Evolutionary conservation across 2,329 filamentous ascomycete species (phyloP), one percentile per base, ranked within the genome.

Genomic region (Onygena corvina): DNA sequence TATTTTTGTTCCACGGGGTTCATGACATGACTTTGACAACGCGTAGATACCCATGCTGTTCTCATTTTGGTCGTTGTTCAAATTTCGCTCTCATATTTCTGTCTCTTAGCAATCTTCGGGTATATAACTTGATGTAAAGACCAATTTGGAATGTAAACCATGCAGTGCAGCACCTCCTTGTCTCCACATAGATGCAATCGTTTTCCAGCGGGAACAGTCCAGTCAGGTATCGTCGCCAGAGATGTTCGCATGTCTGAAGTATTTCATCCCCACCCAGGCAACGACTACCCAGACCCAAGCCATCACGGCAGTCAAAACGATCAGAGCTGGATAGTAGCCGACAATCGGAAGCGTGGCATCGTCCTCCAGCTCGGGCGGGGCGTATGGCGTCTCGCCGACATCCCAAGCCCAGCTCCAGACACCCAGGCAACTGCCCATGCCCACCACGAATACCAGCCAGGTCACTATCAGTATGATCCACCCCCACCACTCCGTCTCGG

Each of bases 351-450:
- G 68, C 2, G 90, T 96, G 4, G 85, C 83, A 67, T 98, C 92
- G 66, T 96, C 88, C 65, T 95, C 89, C 36, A 96, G 74, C 69
- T 96, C 90, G 2, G 90, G 90, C 46, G 90, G 90, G 48, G 90
- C 90, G 67, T 94, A 94, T 0, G 90, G 90, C 29, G 88, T 95
- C 65, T 90, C 88, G 40, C 90, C 90, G 1, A 96, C 90, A 70
- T 96, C 90, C 92, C 92, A 98, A 2, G 92, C 92, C 92, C 92
- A 98, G 66, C 83, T 92, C 92, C 92, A 98, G 18, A 96, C 80
- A 18, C 85, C 90, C 40, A 96, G 76, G 64, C 88, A 95, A 46
- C 86, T 94, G 48, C 92, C 92, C 85, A 98, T 96, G 27, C 92
- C 92, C 0, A 92, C 80, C 16, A 96, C 88, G 64, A 98, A 96